These are phyloP conservation scores for Leccinum solheimii DNA, from an alignment of 1,284 basidiomycete species.

Conservation along the genomic window DNA sequence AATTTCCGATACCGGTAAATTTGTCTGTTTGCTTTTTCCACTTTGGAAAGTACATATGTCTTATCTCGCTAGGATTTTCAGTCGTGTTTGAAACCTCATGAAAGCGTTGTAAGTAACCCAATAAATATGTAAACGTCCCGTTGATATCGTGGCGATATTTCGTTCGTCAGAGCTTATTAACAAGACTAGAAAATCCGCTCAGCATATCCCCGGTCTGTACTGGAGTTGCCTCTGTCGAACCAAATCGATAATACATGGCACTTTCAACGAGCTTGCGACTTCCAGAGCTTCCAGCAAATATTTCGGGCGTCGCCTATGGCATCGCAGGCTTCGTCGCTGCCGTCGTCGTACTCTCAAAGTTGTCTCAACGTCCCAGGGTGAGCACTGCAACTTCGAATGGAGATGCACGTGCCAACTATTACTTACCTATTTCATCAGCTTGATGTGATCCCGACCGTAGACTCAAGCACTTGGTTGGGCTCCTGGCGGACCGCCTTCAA, in stretches of 20 bases:
- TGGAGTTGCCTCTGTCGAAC: background rate
- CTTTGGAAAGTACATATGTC: background rate
- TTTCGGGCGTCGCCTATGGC: background rate
- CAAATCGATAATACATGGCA: background rate
- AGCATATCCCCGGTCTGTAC: too few species aligned
- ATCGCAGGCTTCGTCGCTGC: background rate
- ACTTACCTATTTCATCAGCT: background rate
- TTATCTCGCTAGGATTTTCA: background rate
- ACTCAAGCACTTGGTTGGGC: background rate
- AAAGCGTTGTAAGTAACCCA: too few species aligned
- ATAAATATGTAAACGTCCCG: too few species aligned
- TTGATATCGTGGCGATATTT: too few species aligned
- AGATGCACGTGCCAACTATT: background rate
- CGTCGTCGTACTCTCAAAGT: background rate
- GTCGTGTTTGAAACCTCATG: too few species aligned
- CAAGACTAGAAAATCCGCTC: background rate
- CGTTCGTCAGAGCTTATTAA: background rate
- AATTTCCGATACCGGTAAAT: too few species aligned
- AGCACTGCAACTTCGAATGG: background rate
- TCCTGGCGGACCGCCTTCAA: background rate
- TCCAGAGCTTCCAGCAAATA: background rate
- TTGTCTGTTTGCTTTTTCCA: too few species aligned
- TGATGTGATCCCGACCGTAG: background rate
- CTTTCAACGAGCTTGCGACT: constrained; percentile 1
- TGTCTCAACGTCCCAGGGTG: background rate